A percentile compares a stretch with the other conserved stretches of the same genome.
Evolutionary conservation across 805 yeast genomes (phyloP).

Genomic region (Kazachstania kunashirensis): DNA sequence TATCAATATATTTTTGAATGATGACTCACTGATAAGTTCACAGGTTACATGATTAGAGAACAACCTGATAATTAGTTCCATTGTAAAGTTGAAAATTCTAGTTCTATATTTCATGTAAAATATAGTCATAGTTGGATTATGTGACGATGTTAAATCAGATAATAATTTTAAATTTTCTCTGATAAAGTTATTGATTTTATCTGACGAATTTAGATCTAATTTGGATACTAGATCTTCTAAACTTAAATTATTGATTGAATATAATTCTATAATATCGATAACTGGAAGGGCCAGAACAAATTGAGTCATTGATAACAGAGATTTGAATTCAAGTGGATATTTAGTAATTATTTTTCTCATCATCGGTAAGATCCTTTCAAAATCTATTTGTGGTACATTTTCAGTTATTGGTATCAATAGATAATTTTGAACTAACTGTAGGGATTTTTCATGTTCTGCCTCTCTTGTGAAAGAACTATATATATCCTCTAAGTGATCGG

Average conservation of each 20-base stretch:
- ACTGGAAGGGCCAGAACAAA: slow-evolving; percentile 26
- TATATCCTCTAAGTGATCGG: not conserved
- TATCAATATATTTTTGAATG: slow-evolving; percentile 3
- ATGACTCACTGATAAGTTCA: not conserved
- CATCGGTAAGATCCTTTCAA: slow-evolving; percentile 10
- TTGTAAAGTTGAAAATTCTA: slow-evolving; percentile 20
- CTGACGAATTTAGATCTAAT: slow-evolving; percentile 13
- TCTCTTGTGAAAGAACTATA: slow-evolving; percentile 1
- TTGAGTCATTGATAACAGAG: slow-evolving; percentile 17
- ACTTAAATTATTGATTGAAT: slow-evolving; percentile 24
- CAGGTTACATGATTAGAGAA: not conserved
- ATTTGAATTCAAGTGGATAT: slow-evolving; percentile 25
- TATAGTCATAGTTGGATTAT: slow-evolving; percentile 11
- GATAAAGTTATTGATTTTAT: slow-evolving; percentile 4
- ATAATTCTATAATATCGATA: slow-evolving; percentile 23
- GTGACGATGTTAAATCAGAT: slow-evolving; percentile 12
- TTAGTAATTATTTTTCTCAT: slow-evolving; percentile 19
- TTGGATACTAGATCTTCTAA: slow-evolving; percentile 11
- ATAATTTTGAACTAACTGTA: slow-evolving; percentile 15
- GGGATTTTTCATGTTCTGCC: slow-evolving; percentile 6
- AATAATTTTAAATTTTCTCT: slow-evolving; percentile 7
- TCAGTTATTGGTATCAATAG: slow-evolving; percentile 4
- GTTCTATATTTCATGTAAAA: slow-evolving; percentile 25
- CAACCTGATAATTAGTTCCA: slow-evolving; percentile 9
- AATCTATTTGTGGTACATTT: slow-evolving; percentile 3